Base-by-base conservation (phyloP, 1,284 basidiomycete species). In the Rhodotorula mucilaginosa region DNA sequence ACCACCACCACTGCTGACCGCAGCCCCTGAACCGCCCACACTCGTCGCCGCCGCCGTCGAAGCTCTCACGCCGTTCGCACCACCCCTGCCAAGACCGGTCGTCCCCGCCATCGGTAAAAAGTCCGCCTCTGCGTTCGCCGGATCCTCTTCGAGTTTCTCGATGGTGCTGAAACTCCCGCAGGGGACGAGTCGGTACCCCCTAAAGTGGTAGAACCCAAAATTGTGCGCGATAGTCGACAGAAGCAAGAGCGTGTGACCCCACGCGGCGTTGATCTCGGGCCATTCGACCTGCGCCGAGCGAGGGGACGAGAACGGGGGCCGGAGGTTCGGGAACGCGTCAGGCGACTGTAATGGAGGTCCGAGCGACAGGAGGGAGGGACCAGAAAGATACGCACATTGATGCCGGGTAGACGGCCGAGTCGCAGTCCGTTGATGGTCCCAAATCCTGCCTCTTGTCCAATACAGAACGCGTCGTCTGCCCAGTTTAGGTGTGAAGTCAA, bases 191-290 rank as follows among this genome's bases (percentile, higher is more conserved):
- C 90, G 90, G 80, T 94, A 94, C 73, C 93, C 95, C 75, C 91
- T 89, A 78, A 97, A 95, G 2, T 87, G 87, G n/a, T 26, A 16
- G 80, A 88, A 92, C 68, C 92, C 92, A 15, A 97, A 86, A 80
- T 95, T 96, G 69, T 90, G 86, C 5, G 92, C 92, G 64, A 99
- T 87, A 7, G 93, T 93, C 78, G 95, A 91, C 21, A 99, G 84
- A 65, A 98, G 85, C 29, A 99, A 84, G n/a, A 96, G 85, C 0
- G 93, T 92, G 79, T 98, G 91, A 0, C 97, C 97, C 93, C 96
- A 97, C 5, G 97, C 97, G 8, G 97, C 97, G 80, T 99, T 99
- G 81, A 99, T 95, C 82, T 99, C 97, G 8, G 92, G 88, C 95
- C 96, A 99, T 79, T 98, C 96, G 44, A 99, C 93, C 86, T 91